Conservation (phyloP, 345 rosid genomes). For the Aquilaria yunnanensis region DNA sequence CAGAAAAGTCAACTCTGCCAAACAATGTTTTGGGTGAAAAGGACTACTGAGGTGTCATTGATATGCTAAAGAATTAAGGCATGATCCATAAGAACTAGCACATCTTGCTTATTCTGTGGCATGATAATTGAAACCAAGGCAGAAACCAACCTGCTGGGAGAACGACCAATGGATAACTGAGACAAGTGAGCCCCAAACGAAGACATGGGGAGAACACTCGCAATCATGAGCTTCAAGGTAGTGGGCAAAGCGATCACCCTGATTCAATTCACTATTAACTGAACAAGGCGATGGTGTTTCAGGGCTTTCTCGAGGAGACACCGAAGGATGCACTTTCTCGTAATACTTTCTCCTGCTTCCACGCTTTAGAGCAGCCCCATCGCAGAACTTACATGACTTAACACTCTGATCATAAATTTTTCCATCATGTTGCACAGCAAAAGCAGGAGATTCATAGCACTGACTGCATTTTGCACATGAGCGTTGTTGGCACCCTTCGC, state of each 20-base stretch:
- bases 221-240: constrained; percentile 53
- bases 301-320: constrained; percentile 52
- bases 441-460: constrained; percentile 14
- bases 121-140: too few species aligned
- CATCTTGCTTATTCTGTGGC: too few species aligned
- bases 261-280: constrained; percentile 20
- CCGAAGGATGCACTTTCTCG: constrained; percentile 77
- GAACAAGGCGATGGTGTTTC: constrained; percentile 53
- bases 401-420: constrained; percentile 20
- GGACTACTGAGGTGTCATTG: too few species aligned
- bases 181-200: too few species aligned
- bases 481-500: constrained; percentile 45
- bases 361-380: constrained; percentile 25
- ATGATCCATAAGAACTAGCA: too few species aligned
- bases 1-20: too few species aligned
- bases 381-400: constrained; percentile 62
- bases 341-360: constrained; percentile 39
- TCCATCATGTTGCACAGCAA: constrained; percentile 7
- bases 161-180: too few species aligned
- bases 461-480: constrained; percentile 47
- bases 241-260: constrained; percentile 31
- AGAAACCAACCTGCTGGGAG: too few species aligned
- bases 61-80: too few species aligned
- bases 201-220: constrained; percentile 26
- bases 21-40: too few species aligned